Evolutionary conservation across 371 early-diverging fungal genomes (phyloP).

Genomic region (Apophysomyces sp.): DNA sequence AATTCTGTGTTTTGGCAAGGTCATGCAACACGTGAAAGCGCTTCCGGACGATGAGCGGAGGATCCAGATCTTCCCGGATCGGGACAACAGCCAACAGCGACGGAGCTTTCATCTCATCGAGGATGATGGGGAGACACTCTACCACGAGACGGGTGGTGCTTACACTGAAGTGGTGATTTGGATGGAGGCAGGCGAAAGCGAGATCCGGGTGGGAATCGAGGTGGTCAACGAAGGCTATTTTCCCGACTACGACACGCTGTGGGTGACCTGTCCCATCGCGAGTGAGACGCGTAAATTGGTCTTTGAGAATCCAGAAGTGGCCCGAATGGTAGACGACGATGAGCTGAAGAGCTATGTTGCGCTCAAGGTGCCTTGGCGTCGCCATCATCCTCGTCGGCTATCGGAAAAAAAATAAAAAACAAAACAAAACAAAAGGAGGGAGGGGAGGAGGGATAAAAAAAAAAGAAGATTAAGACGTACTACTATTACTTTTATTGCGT

Average conservation of each 20-base stretch:
- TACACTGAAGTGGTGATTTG: slow-evolving; percentile 31
- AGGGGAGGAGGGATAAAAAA: too few relatives aligned
- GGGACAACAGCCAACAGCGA: slow-evolving; percentile 1
- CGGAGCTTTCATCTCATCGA: slow-evolving; percentile 28
- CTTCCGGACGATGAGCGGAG: slow-evolving; percentile 31
- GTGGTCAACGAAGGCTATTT: slow-evolving; percentile 32
- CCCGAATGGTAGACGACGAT: slow-evolving; percentile 18
- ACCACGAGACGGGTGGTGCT: slow-evolving; percentile 33
- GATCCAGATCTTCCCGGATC: slow-evolving; percentile 36
- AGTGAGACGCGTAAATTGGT: slow-evolving; percentile 31
- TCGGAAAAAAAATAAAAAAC: neutral
- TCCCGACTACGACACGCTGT: slow-evolving; percentile 38
- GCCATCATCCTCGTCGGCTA: too few relatives aligned
- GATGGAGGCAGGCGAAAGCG: slow-evolving; percentile 25
- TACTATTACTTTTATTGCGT: neutral
- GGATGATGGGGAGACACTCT: slow-evolving; percentile 40
- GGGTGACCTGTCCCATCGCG: slow-evolving; percentile 42
- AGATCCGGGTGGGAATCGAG: slow-evolving; percentile 29
- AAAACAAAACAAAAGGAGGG: too few relatives aligned
- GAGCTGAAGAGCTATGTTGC: slow-evolving; percentile 15
- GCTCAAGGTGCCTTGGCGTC: slow-evolving; percentile 2
- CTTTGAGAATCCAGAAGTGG: slow-evolving; percentile 1
- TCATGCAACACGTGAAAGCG: slow-evolving; percentile 29
- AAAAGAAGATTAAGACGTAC: neutral
- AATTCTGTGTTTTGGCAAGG: slow-evolving; percentile 29